Evolutionary conservation across 1,284 basidiomycete species (phyloP).

Genomic region (Tilletiopsis washingtonensis): DNA sequence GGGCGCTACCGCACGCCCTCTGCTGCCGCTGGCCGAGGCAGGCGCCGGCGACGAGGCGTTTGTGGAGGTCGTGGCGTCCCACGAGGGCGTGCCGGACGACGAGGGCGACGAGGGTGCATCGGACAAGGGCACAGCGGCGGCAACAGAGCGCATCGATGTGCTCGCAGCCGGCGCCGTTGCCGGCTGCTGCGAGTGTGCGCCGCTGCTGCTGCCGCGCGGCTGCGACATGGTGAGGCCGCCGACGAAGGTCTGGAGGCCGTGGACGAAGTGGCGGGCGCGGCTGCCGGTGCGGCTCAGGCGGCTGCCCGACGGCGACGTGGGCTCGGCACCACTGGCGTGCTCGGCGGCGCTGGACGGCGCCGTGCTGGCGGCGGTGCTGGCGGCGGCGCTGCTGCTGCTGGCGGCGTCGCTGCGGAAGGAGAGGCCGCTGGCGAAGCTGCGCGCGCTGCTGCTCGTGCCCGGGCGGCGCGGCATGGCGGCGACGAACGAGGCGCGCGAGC

Average conservation of each 20-base stretch:
- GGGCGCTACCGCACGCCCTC: too few relatives aligned
- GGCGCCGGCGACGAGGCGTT: too few relatives aligned
- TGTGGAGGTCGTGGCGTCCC: too few relatives aligned
- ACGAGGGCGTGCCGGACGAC: too few relatives aligned
- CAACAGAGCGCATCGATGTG: too few relatives aligned
- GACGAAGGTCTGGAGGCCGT: conserved; percentile 30
- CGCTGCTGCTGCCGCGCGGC: neutral
- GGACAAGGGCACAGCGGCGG: too few relatives aligned
- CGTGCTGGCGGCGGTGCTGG: neutral
- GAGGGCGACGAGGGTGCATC: too few relatives aligned
- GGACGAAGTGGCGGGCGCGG: conserved; percentile 15
- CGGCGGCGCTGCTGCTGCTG: neutral
- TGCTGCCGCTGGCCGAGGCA: too few relatives aligned
- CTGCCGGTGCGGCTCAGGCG: neutral
- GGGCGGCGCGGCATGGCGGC: neutral
- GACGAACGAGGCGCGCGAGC: neutral
- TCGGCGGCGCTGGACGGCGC: neutral
- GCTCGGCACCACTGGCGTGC: too few relatives aligned
- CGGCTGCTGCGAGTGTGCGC: too few relatives aligned
- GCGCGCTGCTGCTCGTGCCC: neutral
- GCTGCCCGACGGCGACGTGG: neutral
- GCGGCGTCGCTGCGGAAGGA: neutral
- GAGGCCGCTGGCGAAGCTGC: neutral
- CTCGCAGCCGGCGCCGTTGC: too few relatives aligned
- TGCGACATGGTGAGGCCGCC: conserved; percentile 28